Base-by-base conservation (phyloP, 805 yeast genomes). In the Blastobotrys mokoenaii region DNA sequence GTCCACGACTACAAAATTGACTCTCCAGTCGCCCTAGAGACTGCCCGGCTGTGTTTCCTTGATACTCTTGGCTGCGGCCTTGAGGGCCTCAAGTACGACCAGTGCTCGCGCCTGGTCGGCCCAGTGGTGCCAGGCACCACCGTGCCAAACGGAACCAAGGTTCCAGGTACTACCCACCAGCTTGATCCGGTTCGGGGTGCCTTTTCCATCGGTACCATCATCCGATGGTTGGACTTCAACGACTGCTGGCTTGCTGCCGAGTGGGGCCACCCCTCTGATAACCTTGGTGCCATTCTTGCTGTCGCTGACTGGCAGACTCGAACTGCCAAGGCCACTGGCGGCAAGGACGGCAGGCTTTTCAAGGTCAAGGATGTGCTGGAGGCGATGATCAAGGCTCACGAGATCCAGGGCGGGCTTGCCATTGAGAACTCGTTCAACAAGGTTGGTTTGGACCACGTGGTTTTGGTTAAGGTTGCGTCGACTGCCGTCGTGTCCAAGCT, bases 181-280 rank as follows among this genome's bases (percentile, higher is more conserved):
- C 59, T 72, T 52, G 81, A 77, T 56, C 82, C 82, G 14, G 65
- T 77, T 37, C 69, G 75, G 46, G 82, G 76, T 37, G 80, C 81
- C 15, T 77, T 77, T 63, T 63, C 74, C 36, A 72, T 75, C 47
- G 81, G 81, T 8, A 71, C 80, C 16, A 59, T 71, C 47, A 74
- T 77, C 53, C 68, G 82, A 47, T 77, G 82, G 82, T 61, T 77
- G 46, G 82, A 77, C 52, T 77, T 69, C 64, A 77, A 77, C 50
- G 82, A 77, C 57, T 77, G 82, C 60, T 77, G 82, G 82, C 61
- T 77, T 35, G 82, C 82, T 41, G 80, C 80, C n/a, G 82, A 77
- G 59, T 77, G 82, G 82, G 82, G 82, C 3, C 82, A 77, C 59
- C 82, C 82, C 18, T 72, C 79, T 29, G 82, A 77, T 55, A 77